These are phyloP conservation scores for Eustoma russellianum DNA, from an alignment of 257 asterid genomes.

Conservation along the genomic window DNA sequence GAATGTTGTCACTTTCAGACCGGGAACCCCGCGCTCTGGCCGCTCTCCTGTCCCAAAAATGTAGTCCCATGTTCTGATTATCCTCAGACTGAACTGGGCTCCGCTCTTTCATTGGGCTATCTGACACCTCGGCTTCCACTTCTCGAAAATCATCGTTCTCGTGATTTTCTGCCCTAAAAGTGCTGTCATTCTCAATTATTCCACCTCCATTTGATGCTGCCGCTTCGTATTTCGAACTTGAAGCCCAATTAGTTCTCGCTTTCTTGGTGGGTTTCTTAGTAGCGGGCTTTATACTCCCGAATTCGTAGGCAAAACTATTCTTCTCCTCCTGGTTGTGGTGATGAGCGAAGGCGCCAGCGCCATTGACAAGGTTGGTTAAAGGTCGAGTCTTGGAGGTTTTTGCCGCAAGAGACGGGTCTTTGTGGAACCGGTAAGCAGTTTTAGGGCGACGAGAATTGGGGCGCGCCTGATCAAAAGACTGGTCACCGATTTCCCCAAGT, in stretches of 20 bases:
- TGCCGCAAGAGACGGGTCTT: conserved; percentile 65
- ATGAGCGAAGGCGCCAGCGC: conserved; percentile 24
- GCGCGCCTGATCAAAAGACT: conserved; percentile 39
- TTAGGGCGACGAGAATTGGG: conserved; percentile 46
- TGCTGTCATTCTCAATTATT: conserved; percentile 28
- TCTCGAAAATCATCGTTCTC: conserved; percentile 47
- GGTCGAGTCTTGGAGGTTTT: conserved; percentile 86
- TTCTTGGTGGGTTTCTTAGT: conserved; percentile 58
- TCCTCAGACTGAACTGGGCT: conserved; percentile 67
- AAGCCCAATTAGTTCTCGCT: conserved; percentile 68
- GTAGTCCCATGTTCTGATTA: conserved; percentile 52
- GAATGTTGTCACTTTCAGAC: conserved; percentile 33
- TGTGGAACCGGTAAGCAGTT: conserved; percentile 60
- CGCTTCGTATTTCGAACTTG: conserved; percentile 35
- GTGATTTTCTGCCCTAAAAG: conserved; percentile 34
- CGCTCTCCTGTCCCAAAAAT: conserved; percentile 74
- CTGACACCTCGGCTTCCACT: conserved; percentile 53
- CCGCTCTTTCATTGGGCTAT: conserved; percentile 53
- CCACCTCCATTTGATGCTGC: conserved; percentile 23
- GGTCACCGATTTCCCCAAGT: conserved; percentile 92
- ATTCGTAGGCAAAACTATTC: conserved; percentile 18
- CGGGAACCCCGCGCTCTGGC: conserved; percentile 37
- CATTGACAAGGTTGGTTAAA: conserved; percentile 76
- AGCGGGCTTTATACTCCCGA: conserved; percentile 40
- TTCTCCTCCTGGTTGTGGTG: conserved; percentile 35